Conservation (phyloP, 257 asterid species). For the Rauvolfia tetraphylla region DNA sequence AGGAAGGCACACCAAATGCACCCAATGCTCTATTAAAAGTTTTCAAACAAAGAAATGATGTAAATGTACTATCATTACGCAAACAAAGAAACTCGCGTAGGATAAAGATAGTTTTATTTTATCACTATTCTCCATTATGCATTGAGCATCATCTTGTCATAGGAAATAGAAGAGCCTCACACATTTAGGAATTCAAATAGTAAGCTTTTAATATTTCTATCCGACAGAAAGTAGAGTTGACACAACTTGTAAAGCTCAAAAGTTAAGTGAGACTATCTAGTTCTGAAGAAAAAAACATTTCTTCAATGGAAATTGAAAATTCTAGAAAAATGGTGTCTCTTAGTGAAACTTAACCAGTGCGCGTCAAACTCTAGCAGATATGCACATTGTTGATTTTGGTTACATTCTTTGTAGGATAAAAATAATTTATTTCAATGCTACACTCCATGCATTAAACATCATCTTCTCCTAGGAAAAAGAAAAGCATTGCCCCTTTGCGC, state of each 20-base stretch:
- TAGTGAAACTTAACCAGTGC: no score
- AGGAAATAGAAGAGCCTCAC: neutral
- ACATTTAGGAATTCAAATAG: neutral
- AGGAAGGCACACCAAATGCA: neutral
- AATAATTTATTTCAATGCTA: neutral
- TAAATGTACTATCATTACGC: neutral
- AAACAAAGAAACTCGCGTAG: neutral
- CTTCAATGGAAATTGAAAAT: neutral
- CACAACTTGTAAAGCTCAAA: neutral
- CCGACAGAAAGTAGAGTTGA: neutral
- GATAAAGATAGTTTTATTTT: neutral
- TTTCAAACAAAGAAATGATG: no score
- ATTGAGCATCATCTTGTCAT: neutral
- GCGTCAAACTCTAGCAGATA: neutral
- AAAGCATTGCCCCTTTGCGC: neutral
- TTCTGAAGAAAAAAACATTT: neutral
- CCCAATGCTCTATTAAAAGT: neutral
- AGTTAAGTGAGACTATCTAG: neutral
- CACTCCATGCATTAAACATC: neutral
- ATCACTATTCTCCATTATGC: neutral
- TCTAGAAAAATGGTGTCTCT: neutral
- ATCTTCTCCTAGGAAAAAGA: neutral
- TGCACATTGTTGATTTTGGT: neutral
- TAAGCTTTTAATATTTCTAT: neutral
- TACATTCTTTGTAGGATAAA: neutral